Evolutionary conservation across 371 early-diverging fungal genomes (phyloP).

Genomic region (Zopfochytrium polystomum): DNA sequence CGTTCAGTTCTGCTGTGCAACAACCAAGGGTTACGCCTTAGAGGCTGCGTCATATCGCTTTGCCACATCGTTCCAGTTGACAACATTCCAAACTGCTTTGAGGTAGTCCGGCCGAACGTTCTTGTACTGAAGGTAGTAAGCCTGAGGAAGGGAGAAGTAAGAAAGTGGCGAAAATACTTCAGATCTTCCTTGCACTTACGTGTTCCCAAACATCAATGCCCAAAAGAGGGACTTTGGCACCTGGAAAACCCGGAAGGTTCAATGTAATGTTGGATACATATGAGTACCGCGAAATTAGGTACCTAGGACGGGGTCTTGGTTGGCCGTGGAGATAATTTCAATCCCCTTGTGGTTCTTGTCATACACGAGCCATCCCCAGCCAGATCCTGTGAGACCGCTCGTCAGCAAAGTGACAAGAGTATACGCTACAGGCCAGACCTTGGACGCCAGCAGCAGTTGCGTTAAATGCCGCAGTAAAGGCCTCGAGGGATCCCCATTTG

Average conservation of each 20-base stretch:
- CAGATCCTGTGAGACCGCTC: slow-evolving; percentile 37
- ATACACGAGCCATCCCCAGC: slow-evolving; percentile 97
- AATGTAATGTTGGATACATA: too few species aligned
- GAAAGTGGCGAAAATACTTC: not conserved
- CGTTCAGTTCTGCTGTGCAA: too few species aligned
- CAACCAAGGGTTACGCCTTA: too few species aligned
- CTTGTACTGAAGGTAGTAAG: slow-evolving; percentile 98
- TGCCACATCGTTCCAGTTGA: slow-evolving; percentile 96
- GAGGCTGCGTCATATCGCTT: slow-evolving; percentile 61
- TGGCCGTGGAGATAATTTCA: slow-evolving; percentile 85
- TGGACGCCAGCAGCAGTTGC: slow-evolving; percentile 81
- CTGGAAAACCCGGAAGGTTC: too few species aligned
- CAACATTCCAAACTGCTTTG: slow-evolving; percentile 91
- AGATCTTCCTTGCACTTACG: slow-evolving; percentile 38
- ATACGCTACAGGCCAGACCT: slow-evolving; percentile 50
- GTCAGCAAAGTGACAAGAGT: not conserved
- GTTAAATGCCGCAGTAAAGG: slow-evolving; percentile 78
- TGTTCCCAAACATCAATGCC: slow-evolving; percentile 99
- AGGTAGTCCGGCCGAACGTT: slow-evolving; percentile 94
- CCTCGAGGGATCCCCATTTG: slow-evolving; percentile 86
- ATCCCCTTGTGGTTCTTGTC: slow-evolving; percentile 74
- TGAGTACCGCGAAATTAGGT: too few species aligned
- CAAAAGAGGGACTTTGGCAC: slow-evolving; percentile 72
- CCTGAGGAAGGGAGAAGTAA: slow-evolving; percentile 40
- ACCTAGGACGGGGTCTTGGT: slow-evolving; percentile 89